Evolutionary conservation across 2,329 filamentous ascomycete species (phyloP).

Genomic region (Mycosphaerella arachidis): DNA sequence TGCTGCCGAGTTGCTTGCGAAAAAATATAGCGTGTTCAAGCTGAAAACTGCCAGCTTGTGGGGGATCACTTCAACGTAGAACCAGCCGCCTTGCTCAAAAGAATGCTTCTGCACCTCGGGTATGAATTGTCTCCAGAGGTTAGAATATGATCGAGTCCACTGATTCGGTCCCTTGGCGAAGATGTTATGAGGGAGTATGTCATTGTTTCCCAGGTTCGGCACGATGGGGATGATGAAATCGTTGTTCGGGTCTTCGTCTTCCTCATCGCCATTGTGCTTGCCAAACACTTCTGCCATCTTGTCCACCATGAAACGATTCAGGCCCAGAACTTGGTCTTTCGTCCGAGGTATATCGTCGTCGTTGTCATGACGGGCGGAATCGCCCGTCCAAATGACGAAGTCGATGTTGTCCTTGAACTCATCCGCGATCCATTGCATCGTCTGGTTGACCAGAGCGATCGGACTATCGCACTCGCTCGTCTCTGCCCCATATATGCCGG

Average conservation of each 20-base stretch:
- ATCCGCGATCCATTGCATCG: conserved; percentile 75
- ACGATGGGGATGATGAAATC: conserved; percentile 73
- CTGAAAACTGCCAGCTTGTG: conserved; percentile 82
- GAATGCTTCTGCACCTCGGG: conserved; percentile 87
- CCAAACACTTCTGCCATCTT: conserved; percentile 74
- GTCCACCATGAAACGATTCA: conserved; percentile 70
- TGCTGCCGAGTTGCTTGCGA: conserved; percentile 85
- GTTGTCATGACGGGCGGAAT: conserved; percentile 39
- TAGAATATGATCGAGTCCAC: conserved; percentile 72
- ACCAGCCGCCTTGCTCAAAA: conserved; percentile 92
- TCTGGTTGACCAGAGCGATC: conserved; percentile 73
- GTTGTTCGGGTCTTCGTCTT: conserved; percentile 47
- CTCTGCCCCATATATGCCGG: conserved; percentile 79
- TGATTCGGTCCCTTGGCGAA: conserved; percentile 78
- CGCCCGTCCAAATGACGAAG: conserved; percentile 39
- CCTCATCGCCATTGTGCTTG: conserved; percentile 46
- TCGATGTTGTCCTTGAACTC: conserved; percentile 36
- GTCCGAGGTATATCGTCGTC: conserved; percentile 63
- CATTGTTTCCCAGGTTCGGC: conserved; percentile 93
- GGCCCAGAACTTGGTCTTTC: conserved; percentile 66
- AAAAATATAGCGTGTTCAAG: conserved; percentile 87
- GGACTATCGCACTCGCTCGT: conserved; percentile 87
- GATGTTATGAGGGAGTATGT: conserved; percentile 95
- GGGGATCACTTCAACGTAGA: conserved; percentile 86
- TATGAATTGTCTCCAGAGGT: conserved; percentile 82